These are phyloP conservation scores for Petunia secreta DNA, from an alignment of 257 asterid genomes.

Conservation along the genomic window DNA sequence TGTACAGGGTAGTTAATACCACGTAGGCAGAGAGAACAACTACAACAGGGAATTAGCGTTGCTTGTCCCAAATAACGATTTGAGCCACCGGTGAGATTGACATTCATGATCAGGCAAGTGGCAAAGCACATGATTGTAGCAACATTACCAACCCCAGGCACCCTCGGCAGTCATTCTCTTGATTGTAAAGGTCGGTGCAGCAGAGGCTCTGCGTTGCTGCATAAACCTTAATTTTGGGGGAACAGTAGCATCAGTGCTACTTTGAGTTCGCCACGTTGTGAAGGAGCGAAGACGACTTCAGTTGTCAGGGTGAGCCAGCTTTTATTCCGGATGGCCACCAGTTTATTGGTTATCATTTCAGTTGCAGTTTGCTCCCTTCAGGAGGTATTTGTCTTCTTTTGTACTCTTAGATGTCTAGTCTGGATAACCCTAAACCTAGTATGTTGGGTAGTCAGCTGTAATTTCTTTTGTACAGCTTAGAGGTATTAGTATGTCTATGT, in stretches of 20 bases:
- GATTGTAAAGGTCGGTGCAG: constrained; percentile 73
- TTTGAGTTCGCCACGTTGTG: too few relatives aligned
- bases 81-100: constrained; percentile 87
- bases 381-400: too few relatives aligned
- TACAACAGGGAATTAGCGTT: constrained; percentile 93
- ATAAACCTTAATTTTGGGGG: constrained; percentile 91
- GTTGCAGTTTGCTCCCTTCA: too few relatives aligned
- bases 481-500: too few relatives aligned
- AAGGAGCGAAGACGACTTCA: too few relatives aligned
- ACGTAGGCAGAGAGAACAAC: constrained; percentile 71
- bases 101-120: constrained; percentile 84
- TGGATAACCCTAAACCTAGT: too few relatives aligned
- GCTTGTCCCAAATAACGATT: constrained; percentile 93
- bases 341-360: too few relatives aligned
- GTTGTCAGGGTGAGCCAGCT: too few relatives aligned
- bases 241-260: constrained; percentile 53
- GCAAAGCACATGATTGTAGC: constrained; percentile 93
- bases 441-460: too few relatives aligned
- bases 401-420: too few relatives aligned
- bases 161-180: constrained; percentile 88
- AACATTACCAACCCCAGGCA: constrained; percentile 98
- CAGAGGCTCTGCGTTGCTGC: constrained; percentile 89
- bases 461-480: too few relatives aligned
- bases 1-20: constrained; percentile 64
- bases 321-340: too few relatives aligned